Base-by-base conservation (phyloP, 2,329 filamentous ascomycete genomes). In the Chaetomiaceae sp. region DNA sequence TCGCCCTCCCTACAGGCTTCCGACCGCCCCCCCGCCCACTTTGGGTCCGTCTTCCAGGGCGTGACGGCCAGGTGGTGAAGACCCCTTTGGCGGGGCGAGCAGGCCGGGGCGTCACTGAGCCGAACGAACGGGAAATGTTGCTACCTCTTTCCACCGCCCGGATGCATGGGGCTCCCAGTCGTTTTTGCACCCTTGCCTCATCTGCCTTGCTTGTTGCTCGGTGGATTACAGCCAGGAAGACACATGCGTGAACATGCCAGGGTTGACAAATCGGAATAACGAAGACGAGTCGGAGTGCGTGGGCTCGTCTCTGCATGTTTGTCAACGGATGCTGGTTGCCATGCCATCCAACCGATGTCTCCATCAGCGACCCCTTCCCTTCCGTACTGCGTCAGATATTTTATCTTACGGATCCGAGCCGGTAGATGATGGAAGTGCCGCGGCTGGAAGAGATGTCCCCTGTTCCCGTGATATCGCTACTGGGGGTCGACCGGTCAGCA, bases 91-190 rank as follows among this genome's bases (percentile, higher is more conserved):
- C 36, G 43, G 23, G 38, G 53, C 41, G 14, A 40, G 44, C 23
- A 48, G 37, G 5, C 18, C 44, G 51, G 51, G 44, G 11, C 21
- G 38, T 16, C 6, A 37, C 25, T 38, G 34, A 33, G 23, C 33
- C 44, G 48, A 50, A 36, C 45, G 53, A 50, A 58, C 52, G 48
- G 41, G 48, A 49, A 54, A 51, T 43, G 18, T 48, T 54, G 51
- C 51, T 57, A 47, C 54, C 54, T 57, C 29, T 32, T 45, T 25
- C 36, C 33, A 45, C 18, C 16, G 21, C 16, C 43, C 20, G 23
- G 9, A 37, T 18, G 37, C 37, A 43, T 37, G 16, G 16, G n/a
- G n/a, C 25, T 27, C 23, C 21, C 14, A n/a, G 29, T 27, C 45
- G 36, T 45, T 13, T 27, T 36, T 29, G 16, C 10, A 30, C 27